Conservation (phyloP, 2,329 filamentous ascomycete species). For the Penicillium sp. region DNA sequence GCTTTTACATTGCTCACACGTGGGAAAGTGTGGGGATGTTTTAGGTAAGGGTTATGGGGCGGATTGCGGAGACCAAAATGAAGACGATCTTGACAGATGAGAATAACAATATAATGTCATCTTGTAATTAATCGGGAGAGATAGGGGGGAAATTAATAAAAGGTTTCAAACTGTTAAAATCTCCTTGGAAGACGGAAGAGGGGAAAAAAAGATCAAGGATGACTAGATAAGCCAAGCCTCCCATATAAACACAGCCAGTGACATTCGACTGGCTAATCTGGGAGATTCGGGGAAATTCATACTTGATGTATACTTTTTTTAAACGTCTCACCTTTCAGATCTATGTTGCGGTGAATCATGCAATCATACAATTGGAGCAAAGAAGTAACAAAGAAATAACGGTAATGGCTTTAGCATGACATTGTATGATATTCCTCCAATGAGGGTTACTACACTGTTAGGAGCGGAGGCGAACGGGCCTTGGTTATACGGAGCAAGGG, state of each 20-base stretch:
- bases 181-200: background rate
- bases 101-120: background rate
- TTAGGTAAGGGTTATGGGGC: background rate
- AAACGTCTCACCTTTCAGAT: background rate
- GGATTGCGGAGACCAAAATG: background rate
- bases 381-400: background rate
- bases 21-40: conserved; percentile 12
- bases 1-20: conserved; percentile 26
- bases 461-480: background rate
- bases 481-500: background rate
- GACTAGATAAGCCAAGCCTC: conserved; percentile 6
- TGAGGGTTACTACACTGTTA: background rate
- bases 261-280: conserved; percentile 14
- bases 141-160: background rate
- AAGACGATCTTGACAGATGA: background rate
- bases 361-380: background rate
- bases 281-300: background rate
- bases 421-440: background rate
- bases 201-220: conserved; percentile 5
- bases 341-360: background rate
- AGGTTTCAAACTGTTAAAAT: background rate
- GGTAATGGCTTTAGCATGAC: background rate
- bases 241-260: conserved; percentile 12
- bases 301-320: background rate
- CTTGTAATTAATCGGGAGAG: background rate